Base-by-base conservation (phyloP, 495 filamentous ascomycete species). In the Penicillium mononematosum region DNA sequence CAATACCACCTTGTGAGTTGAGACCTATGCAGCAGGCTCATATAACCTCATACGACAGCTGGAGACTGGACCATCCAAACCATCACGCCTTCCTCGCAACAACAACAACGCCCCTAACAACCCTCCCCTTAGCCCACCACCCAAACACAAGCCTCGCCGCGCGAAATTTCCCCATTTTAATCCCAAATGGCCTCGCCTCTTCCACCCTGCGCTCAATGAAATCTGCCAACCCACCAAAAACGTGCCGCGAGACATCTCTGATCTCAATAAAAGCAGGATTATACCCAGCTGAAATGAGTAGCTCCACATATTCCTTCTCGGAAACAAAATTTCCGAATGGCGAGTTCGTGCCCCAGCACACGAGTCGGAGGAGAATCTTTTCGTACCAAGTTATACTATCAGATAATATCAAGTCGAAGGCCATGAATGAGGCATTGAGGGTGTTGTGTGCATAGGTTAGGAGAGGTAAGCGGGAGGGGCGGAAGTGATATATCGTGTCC, bases 281-380 rank as follows among this genome's bases (percentile, higher is more conserved):
- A 59, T 82, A 82, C 4, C 79, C 78, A 10, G 70, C 70, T 17
- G 29, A 27, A 27, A 71, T 57, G 10, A 75, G 50, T 31, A 93
- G 60, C 3, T 67, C 70, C 2, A 73, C 60, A 62, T 94, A 91
- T 57, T 89, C 79, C 0, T 75, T 77, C 16, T 79, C 68, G 0
- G 80, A 73, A 16, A 93, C 63, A 19, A 77, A 63, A 53, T 76
- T 78, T 1, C 60, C 46, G 29, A 67, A 78, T 4, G 75, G 73
- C 2, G 67, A 63, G 3, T 68, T 65, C 0, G 69, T 64, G 0
- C 69, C 16, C 41, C 65, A 58, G 45, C 75, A 78, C 16, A 77
- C 46, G 0, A 71, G 5, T 7, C 70, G 55, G 25, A 78, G 50
- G n/a, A 69, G 31, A 11, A 77, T 34, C 7, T 45, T 59, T 5